A percentile compares a stretch with the other conserved stretches of the same genome.
phyloP scores from a whole-genome alignment of 2,329 filamentous ascomycete species.

The Colletotrichum gloeosporioides region DNA sequence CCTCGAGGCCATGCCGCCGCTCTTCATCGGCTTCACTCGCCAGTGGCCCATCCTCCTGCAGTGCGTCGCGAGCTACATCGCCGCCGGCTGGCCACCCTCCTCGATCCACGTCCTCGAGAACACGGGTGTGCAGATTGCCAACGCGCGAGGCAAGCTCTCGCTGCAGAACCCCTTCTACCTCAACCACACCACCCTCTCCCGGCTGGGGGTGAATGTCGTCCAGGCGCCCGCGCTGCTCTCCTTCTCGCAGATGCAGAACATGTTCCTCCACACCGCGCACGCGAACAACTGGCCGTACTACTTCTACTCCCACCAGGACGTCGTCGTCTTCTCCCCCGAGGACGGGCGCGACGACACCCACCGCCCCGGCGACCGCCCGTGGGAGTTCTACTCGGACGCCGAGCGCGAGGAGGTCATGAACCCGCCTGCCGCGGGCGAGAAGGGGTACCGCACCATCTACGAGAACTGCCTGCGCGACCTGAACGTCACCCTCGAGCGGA shows the following conservation, averaged over 20 bases:
- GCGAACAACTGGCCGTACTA: conserved; percentile 51
- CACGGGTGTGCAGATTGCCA: conserved; percentile 60
- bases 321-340: conserved; percentile 48
- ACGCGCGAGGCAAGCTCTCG: conserved; percentile 50
- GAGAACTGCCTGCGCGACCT: conserved; percentile 42
- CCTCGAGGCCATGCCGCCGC: conserved; percentile 47
- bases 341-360: conserved; percentile 22
- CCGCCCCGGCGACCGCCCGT: conserved; percentile 20
- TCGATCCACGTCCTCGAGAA: conserved; percentile 67
- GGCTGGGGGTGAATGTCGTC: conserved; percentile 58
- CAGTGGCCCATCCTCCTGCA: conserved; percentile 62
- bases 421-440: conserved; percentile 32
- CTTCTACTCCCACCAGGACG: conserved; percentile 65
- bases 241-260: conserved; percentile 63
- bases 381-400: conserved; percentile 22
- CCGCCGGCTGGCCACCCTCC: conserved; percentile 61
- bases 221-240: conserved; percentile 56
- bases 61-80: conserved; percentile 61
- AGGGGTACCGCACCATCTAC: conserved; percentile 47
- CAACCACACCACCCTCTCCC: conserved; percentile 52
- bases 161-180: conserved; percentile 63
- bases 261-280: conserved; percentile 52
- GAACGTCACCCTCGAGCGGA: conserved; percentile 31
- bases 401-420: conserved; percentile 14
- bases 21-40: conserved; percentile 65